A percentile compares a stretch with the other conserved stretches of the same genome.
Evolutionary conservation across 1,284 basidiomycete genomes (phyloP).

Genomic region (Anthracocystis setariae): DNA sequence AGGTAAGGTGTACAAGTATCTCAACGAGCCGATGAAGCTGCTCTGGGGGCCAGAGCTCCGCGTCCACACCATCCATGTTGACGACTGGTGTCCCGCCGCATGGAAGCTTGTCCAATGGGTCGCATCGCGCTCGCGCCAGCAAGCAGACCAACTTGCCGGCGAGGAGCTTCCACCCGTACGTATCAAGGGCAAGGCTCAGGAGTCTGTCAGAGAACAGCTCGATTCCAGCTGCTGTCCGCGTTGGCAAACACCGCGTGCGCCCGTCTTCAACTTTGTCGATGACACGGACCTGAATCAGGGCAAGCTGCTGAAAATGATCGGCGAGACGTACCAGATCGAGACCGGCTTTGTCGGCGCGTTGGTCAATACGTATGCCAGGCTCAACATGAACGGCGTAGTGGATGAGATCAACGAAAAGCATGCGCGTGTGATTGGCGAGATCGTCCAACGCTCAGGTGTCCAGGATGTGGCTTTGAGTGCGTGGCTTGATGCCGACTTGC

Average conservation of each 20-base stretch:
- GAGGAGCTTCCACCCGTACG: slow-evolving; percentile 44
- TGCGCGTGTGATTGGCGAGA: slow-evolving; percentile 14
- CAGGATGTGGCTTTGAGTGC: slow-evolving; percentile 12
- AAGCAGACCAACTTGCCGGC: slow-evolving; percentile 38
- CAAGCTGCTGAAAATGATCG: slow-evolving; percentile 41
- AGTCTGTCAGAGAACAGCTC: slow-evolving; percentile 31
- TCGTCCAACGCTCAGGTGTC: slow-evolving; percentile 16
- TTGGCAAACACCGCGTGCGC: slow-evolving; percentile 39
- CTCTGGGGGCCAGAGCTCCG: slow-evolving; percentile 54
- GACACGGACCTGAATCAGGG: slow-evolving; percentile 47
- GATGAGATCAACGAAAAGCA: slow-evolving; percentile 60
- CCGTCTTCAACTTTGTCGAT: slow-evolving; percentile 59
- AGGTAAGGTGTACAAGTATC: slow-evolving; percentile 35
- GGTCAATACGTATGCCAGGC: slow-evolving; percentile 47
- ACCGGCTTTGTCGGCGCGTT: slow-evolving; percentile 50
- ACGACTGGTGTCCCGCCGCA: slow-evolving; percentile 49
- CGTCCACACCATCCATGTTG: slow-evolving; percentile 48
- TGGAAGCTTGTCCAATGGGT: slow-evolving; percentile 46
- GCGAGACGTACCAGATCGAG: slow-evolving; percentile 39
- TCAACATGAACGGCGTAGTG: slow-evolving; percentile 30
- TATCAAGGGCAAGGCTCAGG: slow-evolving; percentile 45
- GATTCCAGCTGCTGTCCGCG: slow-evolving; percentile 38
- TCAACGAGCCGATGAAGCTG: slow-evolving; percentile 42
- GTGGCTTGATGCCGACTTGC: slow-evolving; percentile 33
- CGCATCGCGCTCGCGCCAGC: slow-evolving; percentile 23